Conservation (phyloP, 2,329 filamentous ascomycete species). For the Periconia digitata region DNA sequence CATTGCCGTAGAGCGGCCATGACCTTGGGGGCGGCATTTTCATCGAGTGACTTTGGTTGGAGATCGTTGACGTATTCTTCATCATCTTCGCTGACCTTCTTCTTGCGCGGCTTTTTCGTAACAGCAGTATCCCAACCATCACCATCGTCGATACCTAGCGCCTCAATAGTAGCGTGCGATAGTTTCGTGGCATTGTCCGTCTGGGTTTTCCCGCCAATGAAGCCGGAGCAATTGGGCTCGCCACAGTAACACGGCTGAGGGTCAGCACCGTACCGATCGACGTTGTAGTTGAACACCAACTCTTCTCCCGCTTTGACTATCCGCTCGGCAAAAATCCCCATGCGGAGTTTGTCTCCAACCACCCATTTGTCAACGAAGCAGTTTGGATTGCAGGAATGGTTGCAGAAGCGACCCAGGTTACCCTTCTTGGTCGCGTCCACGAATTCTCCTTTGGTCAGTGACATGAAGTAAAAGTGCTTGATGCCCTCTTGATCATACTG, state of each 20-base stretch:
- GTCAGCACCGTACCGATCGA: conserved; percentile 95
- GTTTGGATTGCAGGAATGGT: conserved; percentile 98
- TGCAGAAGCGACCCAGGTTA: conserved; percentile 95
- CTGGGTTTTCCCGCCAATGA: conserved; percentile 96
- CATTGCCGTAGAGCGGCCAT: conserved; percentile 97
- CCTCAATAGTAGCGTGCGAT: conserved; percentile 85
- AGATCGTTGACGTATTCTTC: conserved; percentile 94
- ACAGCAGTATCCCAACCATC: conserved; percentile 91
- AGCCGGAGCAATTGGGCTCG: conserved; percentile 91
- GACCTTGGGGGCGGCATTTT: conserved; percentile 85
- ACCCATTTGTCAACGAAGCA: conserved; percentile 99
- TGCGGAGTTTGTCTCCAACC: conserved; percentile 92
- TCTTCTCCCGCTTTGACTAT: conserved; percentile 87
- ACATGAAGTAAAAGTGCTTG: conserved; percentile 99
- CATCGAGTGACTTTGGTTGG: conserved; percentile 75
- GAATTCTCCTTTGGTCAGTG: conserved; percentile 91
- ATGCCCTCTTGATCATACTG: conserved; percentile 96
- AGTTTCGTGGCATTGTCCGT: conserved; percentile 93
- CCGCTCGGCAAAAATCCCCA: conserved; percentile 96
- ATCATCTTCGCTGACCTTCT: conserved; percentile 87
- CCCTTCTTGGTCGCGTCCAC: conserved; percentile 97
- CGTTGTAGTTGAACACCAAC: conserved; percentile 98
- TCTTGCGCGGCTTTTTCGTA: conserved; percentile 87
- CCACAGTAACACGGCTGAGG: conserved; percentile 96
- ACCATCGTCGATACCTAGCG: conserved; percentile 88